Evolutionary conservation across 257 asterid genomes (phyloP).

Genomic region (Solanum etuberosum): DNA sequence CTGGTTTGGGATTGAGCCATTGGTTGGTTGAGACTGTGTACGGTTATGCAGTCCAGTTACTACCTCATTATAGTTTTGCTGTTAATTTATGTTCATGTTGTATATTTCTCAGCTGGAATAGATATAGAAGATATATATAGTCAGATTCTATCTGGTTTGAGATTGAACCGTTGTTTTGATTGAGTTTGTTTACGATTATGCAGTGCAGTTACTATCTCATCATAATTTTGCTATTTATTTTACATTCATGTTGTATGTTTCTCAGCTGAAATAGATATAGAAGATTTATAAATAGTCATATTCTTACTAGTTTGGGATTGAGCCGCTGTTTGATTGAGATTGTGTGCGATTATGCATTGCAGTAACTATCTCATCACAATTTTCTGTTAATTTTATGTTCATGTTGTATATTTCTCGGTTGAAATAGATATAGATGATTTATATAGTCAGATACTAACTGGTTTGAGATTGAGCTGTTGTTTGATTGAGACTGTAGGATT

Average conservation of each 20-base stretch:
- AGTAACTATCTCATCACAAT: not conserved
- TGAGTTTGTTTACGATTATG: not conserved
- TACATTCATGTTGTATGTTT: not conserved
- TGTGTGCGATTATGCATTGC: not conserved
- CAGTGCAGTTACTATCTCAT: constrained; percentile 17
- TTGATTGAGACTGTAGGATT: not conserved
- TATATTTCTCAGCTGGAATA: not conserved
- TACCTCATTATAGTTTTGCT: not conserved
- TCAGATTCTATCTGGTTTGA: not conserved
- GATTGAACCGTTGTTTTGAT: not conserved
- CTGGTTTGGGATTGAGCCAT: not conserved
- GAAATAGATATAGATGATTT: not conserved
- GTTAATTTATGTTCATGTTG: not conserved
- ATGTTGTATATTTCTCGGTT: not conserved
- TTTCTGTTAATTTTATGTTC: not conserved
- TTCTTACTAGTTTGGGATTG: not conserved
- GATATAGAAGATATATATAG: not conserved
- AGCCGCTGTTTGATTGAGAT: not conserved
- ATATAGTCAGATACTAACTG: not conserved
- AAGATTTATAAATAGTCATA: not conserved
- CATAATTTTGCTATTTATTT: not conserved
- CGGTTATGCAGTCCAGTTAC: not conserved
- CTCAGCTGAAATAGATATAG: not conserved
- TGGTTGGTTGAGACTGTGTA: not conserved
- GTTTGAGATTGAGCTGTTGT: not conserved